These are phyloP conservation scores for Saccharomyces hybrid DNA, from an alignment of 1,139 yeast genomes.

Conservation along the genomic window DNA sequence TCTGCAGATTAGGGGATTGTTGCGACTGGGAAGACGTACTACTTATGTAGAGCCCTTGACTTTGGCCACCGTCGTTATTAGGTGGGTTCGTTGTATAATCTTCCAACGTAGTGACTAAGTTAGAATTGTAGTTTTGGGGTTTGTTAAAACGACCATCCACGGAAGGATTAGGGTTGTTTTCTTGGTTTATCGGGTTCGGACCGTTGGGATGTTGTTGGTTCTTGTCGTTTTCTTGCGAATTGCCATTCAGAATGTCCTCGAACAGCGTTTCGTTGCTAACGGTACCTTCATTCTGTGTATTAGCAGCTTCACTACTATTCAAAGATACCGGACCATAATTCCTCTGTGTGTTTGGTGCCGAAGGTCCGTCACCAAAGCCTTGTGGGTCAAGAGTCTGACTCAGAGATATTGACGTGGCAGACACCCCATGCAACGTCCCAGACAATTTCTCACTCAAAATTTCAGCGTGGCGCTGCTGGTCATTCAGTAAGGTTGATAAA, in stretches of 20 bases:
- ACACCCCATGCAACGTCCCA: slow-evolving; percentile 20
- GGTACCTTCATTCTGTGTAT: background rate
- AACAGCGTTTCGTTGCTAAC: background rate
- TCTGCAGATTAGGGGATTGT: background rate
- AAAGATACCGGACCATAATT: background rate
- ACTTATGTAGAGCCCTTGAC: background rate
- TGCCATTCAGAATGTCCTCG: background rate
- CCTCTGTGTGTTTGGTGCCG: slow-evolving; percentile 1
- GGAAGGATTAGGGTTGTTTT: background rate
- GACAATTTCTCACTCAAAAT: slow-evolving; percentile 23
- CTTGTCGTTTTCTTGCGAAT: background rate
- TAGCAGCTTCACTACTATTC: background rate
- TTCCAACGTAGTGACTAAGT: background rate
- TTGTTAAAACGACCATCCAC: background rate
- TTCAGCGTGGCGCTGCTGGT: slow-evolving; percentile 25
- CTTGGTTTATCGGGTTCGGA: background rate
- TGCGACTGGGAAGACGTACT: background rate
- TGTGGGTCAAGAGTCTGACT: slow-evolving; percentile 1
- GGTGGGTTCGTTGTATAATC: slow-evolving; percentile 2
- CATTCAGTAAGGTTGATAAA: slow-evolving; percentile 23
- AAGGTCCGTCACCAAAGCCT: background rate
- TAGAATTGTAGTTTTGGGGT: background rate
- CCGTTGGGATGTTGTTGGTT: background rate
- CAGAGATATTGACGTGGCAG: slow-evolving; percentile 18
- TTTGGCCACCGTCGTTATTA: slow-evolving; percentile 4